Percentiles rank a stretch among this genome's conserved stretches.
phyloP scores from a whole-genome alignment of 192 early-diverging fungal genomes.

The Rhizoclosmatium sp. region DNA sequence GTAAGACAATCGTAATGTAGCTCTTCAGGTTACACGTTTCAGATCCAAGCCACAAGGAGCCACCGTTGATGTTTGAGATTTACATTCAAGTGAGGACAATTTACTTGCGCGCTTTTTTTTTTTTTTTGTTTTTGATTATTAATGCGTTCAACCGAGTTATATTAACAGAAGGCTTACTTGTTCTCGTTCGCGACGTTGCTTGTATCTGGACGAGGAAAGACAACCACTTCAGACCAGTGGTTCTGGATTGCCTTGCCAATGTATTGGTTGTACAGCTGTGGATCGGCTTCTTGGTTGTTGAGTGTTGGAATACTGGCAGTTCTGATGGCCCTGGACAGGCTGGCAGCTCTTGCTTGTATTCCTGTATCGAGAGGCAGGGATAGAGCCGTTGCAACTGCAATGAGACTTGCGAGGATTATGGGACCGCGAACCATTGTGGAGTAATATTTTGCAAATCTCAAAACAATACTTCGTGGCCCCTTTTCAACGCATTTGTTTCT shows the following conservation, averaged over 20 bases:
- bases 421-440: too few species aligned
- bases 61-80: conserved; percentile 2
- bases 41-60: conserved; percentile 8
- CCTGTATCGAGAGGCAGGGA: too few species aligned
- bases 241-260: conserved; percentile 1
- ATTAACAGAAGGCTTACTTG: background rate
- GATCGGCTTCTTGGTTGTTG: background rate
- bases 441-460: too few species aligned
- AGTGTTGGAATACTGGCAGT: background rate
- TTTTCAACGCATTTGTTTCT: too few species aligned
- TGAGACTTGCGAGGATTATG: too few species aligned
- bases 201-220: conserved; percentile 29
- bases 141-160: too few species aligned
- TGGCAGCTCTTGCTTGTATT: too few species aligned
- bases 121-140: too few species aligned
- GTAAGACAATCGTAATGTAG: conserved; percentile 25
- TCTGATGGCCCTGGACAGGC: background rate
- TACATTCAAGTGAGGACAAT: conserved; percentile 32
- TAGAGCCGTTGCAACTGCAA: too few species aligned
- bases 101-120: background rate
- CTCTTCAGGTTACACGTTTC: conserved; percentile 24
- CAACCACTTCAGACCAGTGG: conserved; percentile 42
- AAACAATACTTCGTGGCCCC: too few species aligned
- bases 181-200: conserved; percentile 24
- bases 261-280: background rate